Base-by-base conservation (phyloP, 2,329 filamentous ascomycete genomes). In the Elsinoe ampelina region DNA sequence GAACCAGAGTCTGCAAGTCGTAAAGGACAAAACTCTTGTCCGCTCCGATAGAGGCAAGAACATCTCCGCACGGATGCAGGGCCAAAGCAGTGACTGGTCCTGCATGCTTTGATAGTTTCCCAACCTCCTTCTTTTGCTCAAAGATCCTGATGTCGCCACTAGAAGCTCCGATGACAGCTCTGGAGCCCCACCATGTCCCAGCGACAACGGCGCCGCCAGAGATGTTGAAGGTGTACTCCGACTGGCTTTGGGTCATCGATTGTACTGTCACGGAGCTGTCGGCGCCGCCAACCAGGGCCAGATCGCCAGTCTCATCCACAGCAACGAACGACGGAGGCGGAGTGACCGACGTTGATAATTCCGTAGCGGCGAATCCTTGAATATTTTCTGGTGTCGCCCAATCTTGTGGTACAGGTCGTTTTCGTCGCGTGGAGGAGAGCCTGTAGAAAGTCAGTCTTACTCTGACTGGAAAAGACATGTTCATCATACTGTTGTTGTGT, bases 1-100 rank as follows among this genome's bases (percentile, higher is more conserved):
- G 81, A 65, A 83, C 81, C 66, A 83, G 77, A 3, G 76, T 77
- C 17, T 78, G 71, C 38, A 96, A 71, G 62, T 97, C 89, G 71
- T 97, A 96, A 60, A 97, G 82, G 1, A 91, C 82, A 66, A 95
- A 90, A 70, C 87, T 92, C 80, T 95, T 96, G 70, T 98, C 93
- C 1, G 83, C 80, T 50, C 92, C 91, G 34, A 93, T 87, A 0
- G 92, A 95, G 1, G 88, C 92, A 47, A 96, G 70, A 57, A 98
- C 82, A 55, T 86, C 82, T 38, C 86, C 87, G 62, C 87, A 86
- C 1, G 93, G 89, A 69, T 98, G 93, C 6, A 91, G 68, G 35
- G 89, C 83, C 58, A 98, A 72, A 4, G 82, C 85, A 7, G 85
- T 93, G 1, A 84, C 86, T 57, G 87, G 78, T 3, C 91, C 92